Percentiles rank a stretch among this genome's conserved stretches.
Conservation (phyloP, 257 asterid species). For the Pogostemon cablin region DNA sequence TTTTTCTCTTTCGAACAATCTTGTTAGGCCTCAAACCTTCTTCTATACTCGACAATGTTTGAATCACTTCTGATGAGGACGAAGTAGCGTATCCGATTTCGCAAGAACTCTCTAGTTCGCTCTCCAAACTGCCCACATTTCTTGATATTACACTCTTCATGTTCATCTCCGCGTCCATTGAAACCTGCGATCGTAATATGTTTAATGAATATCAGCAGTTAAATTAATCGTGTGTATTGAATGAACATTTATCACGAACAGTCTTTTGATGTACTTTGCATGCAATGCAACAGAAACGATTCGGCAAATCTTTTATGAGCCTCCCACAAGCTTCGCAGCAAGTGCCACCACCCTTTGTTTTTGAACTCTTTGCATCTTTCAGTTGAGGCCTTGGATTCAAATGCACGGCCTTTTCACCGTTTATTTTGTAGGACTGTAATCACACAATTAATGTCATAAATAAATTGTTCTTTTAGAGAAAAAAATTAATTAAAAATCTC, state of each 20-base stretch:
- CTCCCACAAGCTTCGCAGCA: conserved; percentile 70
- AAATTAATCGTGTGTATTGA: too few species aligned
- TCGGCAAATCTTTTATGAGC: conserved; percentile 70
- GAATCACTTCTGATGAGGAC: conserved; percentile 48
- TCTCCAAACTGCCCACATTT: background rate
- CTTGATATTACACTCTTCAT: too few species aligned
- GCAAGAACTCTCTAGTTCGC: conserved; percentile 28
- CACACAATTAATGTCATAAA: too few species aligned
- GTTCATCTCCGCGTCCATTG: too few species aligned
- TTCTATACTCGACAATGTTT: conserved; percentile 42
- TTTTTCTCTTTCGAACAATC: conserved; percentile 57
- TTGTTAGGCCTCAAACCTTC: conserved; percentile 46
- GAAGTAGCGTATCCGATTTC: conserved; percentile 41
- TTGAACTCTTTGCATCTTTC: conserved; percentile 52
- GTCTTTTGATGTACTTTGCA: conserved; percentile 54
- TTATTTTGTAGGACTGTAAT: conserved; percentile 69
- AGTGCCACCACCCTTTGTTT: conserved; percentile 52
- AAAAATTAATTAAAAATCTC: too few species aligned
- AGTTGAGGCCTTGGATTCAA: conserved; percentile 71
- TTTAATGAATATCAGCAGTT: too few species aligned
- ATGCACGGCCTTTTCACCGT: conserved; percentile 78
- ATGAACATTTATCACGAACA: too few species aligned
- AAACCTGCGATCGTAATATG: too few species aligned
- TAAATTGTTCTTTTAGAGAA: too few species aligned
- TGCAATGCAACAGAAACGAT: conserved; percentile 71